Base-by-base conservation (phyloP, 805 yeast genomes). In the Hanseniaspora lachancei region DNA sequence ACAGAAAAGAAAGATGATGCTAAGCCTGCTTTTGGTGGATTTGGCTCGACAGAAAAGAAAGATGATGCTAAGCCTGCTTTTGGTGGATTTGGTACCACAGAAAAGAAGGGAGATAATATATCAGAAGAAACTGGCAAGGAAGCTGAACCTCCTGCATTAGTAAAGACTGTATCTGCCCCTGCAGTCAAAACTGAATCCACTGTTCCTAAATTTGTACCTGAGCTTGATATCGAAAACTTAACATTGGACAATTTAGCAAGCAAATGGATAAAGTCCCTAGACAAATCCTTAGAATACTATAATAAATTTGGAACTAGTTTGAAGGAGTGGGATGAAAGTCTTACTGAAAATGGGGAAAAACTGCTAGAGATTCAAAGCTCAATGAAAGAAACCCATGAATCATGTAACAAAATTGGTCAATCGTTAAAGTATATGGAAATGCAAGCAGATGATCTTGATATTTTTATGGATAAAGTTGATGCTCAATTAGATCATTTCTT, bases 381-480 rank as follows among this genome's bases (percentile, higher is more conserved):
- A 15, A 38, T 53, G 47, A 43, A 46, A 15, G 56, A 53, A 39
- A 53, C 56, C 21, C 27, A 48, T 21, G 86, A 84, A 61, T 79
- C 86, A 52, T 97, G 91, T 65, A 74, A 75, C 44, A 85, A 84
- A 62, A 83, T 93, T 48, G 97, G 93, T 62, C 96, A 89, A 67
- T 84, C 89, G 41, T 73, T 93, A 56, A 73, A 81, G 42, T 91
- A 89, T 64, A 84, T 93, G 51, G 93, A 85, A 64, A 83, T 84
- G 62, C 97, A 93, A 67, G 98, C 93, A 66, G 87, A 86, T 57
- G 97, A 91, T 63, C 72, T 93, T 49, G 98, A 91, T 58, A 74
- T 77, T 16, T 76, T 91, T 62, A 76, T 93, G 59, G 84, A 84
- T 60, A 83, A 83, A 59, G 89, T 89, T 64, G 97, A 93, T 46